Evolutionary conservation across 495 filamentous ascomycete species (phyloP).

Genomic region (Daldinia grandis): DNA sequence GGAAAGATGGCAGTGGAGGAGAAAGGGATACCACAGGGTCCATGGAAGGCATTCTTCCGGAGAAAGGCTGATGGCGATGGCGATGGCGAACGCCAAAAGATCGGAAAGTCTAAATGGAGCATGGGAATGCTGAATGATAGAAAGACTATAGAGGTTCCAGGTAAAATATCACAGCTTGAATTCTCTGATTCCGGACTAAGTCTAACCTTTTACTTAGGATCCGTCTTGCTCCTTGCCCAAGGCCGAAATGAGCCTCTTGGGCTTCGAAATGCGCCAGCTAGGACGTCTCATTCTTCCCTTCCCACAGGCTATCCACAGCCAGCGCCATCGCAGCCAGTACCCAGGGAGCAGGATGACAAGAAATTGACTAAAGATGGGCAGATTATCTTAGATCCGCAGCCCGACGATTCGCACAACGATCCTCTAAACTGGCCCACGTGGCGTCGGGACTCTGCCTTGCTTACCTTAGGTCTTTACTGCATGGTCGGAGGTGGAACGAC

Average conservation of each 20-base stretch:
- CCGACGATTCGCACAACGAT: slow-evolving; percentile 89
- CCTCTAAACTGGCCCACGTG: slow-evolving; percentile 91
- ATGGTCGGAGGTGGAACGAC: slow-evolving; percentile 95
- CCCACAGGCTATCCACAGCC: slow-evolving; percentile 63
- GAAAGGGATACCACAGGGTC: slow-evolving; percentile 2
- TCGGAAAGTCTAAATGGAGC: slow-evolving; percentile 63
- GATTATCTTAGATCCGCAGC: slow-evolving; percentile 91
- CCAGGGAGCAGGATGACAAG: slow-evolving; percentile 55
- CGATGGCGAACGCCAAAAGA: slow-evolving; percentile 8
- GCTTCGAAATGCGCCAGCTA: slow-evolving; percentile 75
- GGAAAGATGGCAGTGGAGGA: slow-evolving; percentile 19
- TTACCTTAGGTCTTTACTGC: slow-evolving; percentile 90
- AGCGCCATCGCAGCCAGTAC: slow-evolving; percentile 27
- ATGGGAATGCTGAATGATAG: slow-evolving; percentile 86
- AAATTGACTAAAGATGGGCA: slow-evolving; percentile 85
- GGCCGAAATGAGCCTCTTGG: slow-evolving; percentile 85
- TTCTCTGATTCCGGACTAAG: background rate
- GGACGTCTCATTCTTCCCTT: slow-evolving; percentile 79
- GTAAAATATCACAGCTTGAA: slow-evolving; percentile 56
- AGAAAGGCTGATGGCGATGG: slow-evolving; percentile 8
- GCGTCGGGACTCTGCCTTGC: slow-evolving; percentile 80
- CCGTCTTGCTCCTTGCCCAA: slow-evolving; percentile 77
- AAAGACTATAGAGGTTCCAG: slow-evolving; percentile 89
- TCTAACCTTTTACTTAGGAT: slow-evolving; percentile 62
- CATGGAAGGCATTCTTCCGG: slow-evolving; percentile 27